Evolutionary conservation across 1,284 basidiomycete genomes (phyloP).

Genomic region (Irpex lacteus): DNA sequence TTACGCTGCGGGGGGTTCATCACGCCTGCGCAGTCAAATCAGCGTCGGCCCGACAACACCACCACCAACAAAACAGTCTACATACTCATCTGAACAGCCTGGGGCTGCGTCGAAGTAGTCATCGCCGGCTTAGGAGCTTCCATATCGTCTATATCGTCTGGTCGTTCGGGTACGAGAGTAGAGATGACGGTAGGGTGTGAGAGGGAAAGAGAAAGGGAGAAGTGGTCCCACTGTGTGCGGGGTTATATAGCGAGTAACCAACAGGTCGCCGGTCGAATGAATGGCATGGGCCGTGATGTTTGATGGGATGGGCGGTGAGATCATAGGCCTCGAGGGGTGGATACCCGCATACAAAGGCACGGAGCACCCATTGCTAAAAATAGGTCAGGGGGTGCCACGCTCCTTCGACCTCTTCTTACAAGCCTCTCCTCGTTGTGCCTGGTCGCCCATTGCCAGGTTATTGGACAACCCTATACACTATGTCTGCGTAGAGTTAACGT

Average conservation of each 20-base stretch:
- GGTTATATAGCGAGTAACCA: not conserved
- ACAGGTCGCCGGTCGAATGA: too few relatives aligned
- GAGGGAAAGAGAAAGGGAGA: not conserved
- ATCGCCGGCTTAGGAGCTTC: conserved; percentile 35
- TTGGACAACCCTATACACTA: too few relatives aligned
- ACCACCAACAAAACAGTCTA: conserved; percentile 8
- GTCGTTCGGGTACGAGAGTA: too few relatives aligned
- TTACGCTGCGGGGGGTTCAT: conserved; percentile 36
- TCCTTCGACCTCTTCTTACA: not conserved
- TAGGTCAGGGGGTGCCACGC: conserved; percentile 1
- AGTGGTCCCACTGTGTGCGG: not conserved
- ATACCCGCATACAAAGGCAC: not conserved
- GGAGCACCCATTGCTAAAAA: conserved; percentile 5
- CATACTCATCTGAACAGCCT: conserved; percentile 54
- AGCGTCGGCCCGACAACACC: not conserved
- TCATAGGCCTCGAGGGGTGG: not conserved
- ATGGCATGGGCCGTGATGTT: not conserved
- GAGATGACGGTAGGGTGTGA: not conserved
- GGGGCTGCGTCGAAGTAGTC: conserved; percentile 45
- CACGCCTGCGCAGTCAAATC: conserved; percentile 27
- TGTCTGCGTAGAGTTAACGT: too few relatives aligned
- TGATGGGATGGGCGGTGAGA: not conserved
- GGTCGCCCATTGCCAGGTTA: too few relatives aligned
- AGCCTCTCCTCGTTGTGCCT: not conserved
- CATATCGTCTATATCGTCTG: conserved; percentile 19